phyloP scores from a whole-genome alignment of 108 stramenopile genomes.

The Fragilaria crotonensis region DNA sequence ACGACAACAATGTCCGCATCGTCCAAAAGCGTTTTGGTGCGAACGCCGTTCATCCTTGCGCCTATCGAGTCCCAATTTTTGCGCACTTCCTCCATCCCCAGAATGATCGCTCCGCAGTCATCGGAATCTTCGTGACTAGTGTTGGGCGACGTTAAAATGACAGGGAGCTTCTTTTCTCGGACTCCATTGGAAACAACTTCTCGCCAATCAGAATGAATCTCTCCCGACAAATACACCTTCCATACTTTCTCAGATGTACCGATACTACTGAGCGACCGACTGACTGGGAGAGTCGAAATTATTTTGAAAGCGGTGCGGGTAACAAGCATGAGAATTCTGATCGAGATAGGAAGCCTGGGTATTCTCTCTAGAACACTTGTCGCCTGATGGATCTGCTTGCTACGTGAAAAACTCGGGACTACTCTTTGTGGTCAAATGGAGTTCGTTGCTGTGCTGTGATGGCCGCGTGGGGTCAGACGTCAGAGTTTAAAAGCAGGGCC shows the following conservation, averaged over 20 bases:
- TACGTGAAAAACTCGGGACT: too few species aligned
- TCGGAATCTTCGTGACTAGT: slow-evolving; percentile 79
- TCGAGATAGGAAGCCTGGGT: too few species aligned
- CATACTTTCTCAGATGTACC: slow-evolving; percentile 8
- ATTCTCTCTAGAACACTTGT: too few species aligned
- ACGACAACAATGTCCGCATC: slow-evolving; percentile 84
- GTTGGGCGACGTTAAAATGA: slow-evolving; percentile 61
- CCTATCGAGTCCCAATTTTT: slow-evolving; percentile 79
- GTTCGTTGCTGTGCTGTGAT: too few species aligned
- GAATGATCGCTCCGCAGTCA: slow-evolving; percentile 81
- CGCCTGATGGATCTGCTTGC: too few species aligned
- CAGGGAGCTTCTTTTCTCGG: slow-evolving; percentile 50
- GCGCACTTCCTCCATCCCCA: slow-evolving; percentile 76
- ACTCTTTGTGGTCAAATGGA: too few species aligned
- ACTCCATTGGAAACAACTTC: slow-evolving; percentile 72
- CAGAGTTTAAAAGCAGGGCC: too few species aligned
- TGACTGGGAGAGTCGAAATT: too few species aligned
- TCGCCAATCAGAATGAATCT: slow-evolving; percentile 87
- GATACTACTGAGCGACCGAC: too few species aligned
- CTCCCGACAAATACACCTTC: slow-evolving; percentile 29
- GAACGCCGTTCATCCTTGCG: slow-evolving; percentile 73
- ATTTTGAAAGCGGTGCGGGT: too few species aligned
- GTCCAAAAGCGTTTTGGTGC: slow-evolving; percentile 61
- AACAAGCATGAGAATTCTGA: too few species aligned
- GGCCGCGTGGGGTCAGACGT: too few species aligned